These are phyloP conservation scores for Quercus suber DNA, from an alignment of 306 rosid species.

Conservation along the genomic window DNA sequence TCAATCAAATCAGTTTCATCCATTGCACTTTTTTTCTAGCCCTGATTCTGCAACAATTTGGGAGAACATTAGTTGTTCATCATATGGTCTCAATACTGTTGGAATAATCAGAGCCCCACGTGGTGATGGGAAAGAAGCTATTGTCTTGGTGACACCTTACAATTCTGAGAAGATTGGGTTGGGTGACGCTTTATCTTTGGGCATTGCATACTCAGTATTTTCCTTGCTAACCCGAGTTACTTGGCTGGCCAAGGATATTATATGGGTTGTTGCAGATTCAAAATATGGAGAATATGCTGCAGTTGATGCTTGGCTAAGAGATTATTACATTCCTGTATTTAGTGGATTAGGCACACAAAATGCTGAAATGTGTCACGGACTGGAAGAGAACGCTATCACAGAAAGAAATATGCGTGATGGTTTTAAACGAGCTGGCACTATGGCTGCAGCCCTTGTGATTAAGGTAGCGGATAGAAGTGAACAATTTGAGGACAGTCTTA, in stretches of 20 bases:
- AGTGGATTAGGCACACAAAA: constrained; percentile 23
- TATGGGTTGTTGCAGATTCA: constrained; percentile 92
- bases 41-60: constrained; percentile 52
- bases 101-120: constrained; percentile 94
- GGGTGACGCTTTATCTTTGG: constrained; percentile 75
- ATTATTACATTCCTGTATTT: constrained; percentile 72
- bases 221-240: constrained; percentile 81
- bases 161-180: constrained; percentile 43
- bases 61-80: constrained; percentile 62
- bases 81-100: constrained; percentile 61
- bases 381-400: constrained; percentile 29
- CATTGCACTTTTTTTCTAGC: constrained; percentile 73
- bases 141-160: constrained; percentile 87
- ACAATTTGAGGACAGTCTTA: constrained; percentile 67
- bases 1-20: constrained; percentile 57
- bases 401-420: constrained; percentile 44
- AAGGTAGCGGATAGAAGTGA: constrained; percentile 62
- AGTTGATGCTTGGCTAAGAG: constrained; percentile 88
- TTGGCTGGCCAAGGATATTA: constrained; percentile 90
- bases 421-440: constrained; percentile 92
- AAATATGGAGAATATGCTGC: constrained; percentile 73
- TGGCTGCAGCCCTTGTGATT: constrained; percentile 91
- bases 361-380: constrained; percentile 53
- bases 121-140: constrained; percentile 97
- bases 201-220: constrained; percentile 80